Conservation (phyloP, 495 filamentous ascomycete species). For the Aspergillus heteromorphus region DNA sequence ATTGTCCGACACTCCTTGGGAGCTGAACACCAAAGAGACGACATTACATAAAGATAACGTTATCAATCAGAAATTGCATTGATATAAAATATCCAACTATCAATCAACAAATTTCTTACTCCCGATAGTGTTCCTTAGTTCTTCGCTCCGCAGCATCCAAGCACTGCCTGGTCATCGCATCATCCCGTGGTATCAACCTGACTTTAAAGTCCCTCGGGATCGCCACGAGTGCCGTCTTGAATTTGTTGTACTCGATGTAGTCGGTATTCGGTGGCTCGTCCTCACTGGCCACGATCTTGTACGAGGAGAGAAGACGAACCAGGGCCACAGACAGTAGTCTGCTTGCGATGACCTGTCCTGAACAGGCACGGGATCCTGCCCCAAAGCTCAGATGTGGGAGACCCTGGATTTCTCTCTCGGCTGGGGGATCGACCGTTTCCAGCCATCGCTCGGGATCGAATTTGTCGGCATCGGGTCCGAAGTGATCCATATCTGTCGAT, state of each 20-base stretch:
- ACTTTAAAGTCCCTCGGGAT: slow-evolving; percentile 52
- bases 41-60: not conserved
- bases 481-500: slow-evolving; percentile 43
- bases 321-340: slow-evolving; percentile 47
- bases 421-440: slow-evolving; percentile 26
- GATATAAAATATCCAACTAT: no score
- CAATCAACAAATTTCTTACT: slow-evolving; percentile 18
- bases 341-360: slow-evolving; percentile 46
- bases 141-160: slow-evolving; percentile 31
- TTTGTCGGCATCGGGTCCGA: slow-evolving; percentile 39
- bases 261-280: slow-evolving; percentile 48
- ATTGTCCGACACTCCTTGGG: not conserved
- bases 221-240: slow-evolving; percentile 50
- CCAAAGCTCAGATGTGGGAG: slow-evolving; percentile 49
- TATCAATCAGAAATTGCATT: no score
- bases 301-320: slow-evolving; percentile 42
- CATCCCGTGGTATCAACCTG: slow-evolving; percentile 42
- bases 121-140: slow-evolving; percentile 40
- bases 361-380: slow-evolving; percentile 48
- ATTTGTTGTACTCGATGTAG: slow-evolving; percentile 53
- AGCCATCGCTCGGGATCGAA: slow-evolving; percentile 55
- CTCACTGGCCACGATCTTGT: slow-evolving; percentile 48
- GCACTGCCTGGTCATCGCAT: slow-evolving; percentile 23
- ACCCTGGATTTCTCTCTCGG: slow-evolving; percentile 30
- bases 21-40: not conserved